Percentiles rank a stretch among this genome's conserved stretches.
Evolutionary conservation across 2,329 filamentous ascomycete genomes (phyloP).

Genomic region (Blastomyces parvus): DNA sequence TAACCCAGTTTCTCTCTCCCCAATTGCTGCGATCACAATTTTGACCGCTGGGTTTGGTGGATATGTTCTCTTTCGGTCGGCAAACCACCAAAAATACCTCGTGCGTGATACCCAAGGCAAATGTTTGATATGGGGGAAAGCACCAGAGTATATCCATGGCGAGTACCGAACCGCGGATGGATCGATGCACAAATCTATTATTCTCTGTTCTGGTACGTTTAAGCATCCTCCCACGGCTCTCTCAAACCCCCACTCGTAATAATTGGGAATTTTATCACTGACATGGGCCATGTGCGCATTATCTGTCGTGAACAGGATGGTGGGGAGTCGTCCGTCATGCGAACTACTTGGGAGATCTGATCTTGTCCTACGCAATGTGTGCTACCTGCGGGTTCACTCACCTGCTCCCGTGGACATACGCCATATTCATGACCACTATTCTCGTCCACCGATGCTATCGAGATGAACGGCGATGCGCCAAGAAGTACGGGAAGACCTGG

Average conservation of each 20-base stretch:
- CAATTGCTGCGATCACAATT: conserved; percentile 20
- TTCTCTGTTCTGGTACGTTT: conserved; percentile 28
- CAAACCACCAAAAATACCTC: conserved; percentile 40
- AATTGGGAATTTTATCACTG: too few species aligned
- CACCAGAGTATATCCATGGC: conserved; percentile 32
- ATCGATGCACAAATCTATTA: conserved; percentile 30
- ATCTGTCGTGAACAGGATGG: conserved; percentile 22
- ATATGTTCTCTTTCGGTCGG: conserved; percentile 38
- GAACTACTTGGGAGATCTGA: conserved; percentile 36
- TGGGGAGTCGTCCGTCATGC: conserved; percentile 36
- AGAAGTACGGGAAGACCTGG: conserved; percentile 41
- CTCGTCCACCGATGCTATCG: conserved; percentile 39
- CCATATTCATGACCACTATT: conserved; percentile 38
- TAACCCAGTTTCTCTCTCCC: conserved; percentile 30
- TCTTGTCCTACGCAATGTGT: conserved; percentile 36
- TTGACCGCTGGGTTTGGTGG: conserved; percentile 29
- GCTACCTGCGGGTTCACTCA: conserved; percentile 32
- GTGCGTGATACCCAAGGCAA: conserved; percentile 33
- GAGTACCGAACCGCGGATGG: conserved; percentile 38
- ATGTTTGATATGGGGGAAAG: conserved; percentile 38
- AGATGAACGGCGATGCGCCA: conserved; percentile 38
- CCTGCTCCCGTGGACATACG: conserved; percentile 39
- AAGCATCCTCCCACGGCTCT: not conserved
- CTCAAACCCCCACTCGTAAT: not conserved
- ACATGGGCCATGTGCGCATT: not conserved